Base-by-base conservation (phyloP, 2,329 filamentous ascomycete species). In the Colletotrichum melonis region DNA sequence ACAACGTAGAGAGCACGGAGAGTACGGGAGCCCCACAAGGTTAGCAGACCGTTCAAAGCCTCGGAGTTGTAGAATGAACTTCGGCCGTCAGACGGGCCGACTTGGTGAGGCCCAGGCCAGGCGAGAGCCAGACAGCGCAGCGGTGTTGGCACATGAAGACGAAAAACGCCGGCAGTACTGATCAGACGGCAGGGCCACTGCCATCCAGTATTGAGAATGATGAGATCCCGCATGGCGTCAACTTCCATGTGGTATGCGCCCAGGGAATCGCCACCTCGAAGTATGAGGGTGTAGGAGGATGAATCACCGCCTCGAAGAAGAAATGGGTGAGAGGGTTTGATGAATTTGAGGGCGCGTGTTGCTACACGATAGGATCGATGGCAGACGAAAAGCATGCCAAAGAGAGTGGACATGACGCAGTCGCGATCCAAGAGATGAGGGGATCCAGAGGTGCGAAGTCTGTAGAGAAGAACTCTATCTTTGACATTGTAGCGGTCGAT, bases 181-280 rank as follows among this genome's bases (percentile, higher is more conserved):
- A 66, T 57, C 49, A 66, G 52, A 28, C 35, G 52, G 32, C 63
- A 66, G n/a, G 64, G 55, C 64, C 64, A 67, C 28, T 59, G 64
- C 64, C 55, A 59, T 14, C 55, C 64, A 1, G 28, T 66, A 24
- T 38, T 55, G 11, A 66, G 24, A 22, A 66, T 57, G 63, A 66
- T 24, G 8, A 66, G 54, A 57, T 66, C 32, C 16, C 28, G 12
- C n/a, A 19, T 26, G 32, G 63, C 63, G 9, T 66, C 63, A 30
- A 66, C 56, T 54, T 66, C 32, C 30, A 57, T 66, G 24, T 28
- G 52, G 52, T n/a, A 46, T 7, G 52, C 19, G 28, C 28, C 24
- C 7, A 58, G 30, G 5, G n/a, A 30, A 32, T 59, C 26, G 16
- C 32, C n/a, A n/a, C 55, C 55, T 26, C 55, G 38, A 26, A 59